A percentile compares a stretch with the other conserved stretches of the same genome.
Evolutionary conservation across 305 asterid species (phyloP).

Genomic region (Lippia alba): DNA sequence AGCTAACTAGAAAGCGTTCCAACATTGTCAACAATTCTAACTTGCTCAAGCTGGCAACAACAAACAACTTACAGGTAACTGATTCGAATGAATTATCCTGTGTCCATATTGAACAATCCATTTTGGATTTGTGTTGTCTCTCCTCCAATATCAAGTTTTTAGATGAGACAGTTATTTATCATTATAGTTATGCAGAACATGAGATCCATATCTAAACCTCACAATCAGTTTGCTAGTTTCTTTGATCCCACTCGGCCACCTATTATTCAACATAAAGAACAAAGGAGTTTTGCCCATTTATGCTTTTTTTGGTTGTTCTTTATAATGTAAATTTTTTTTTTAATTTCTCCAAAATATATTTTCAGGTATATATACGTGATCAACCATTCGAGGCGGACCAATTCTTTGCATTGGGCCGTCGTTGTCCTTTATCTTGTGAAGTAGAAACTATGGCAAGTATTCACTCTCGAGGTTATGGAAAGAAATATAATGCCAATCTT

Average conservation of each 20-base stretch:
- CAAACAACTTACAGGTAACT: conserved; percentile 81
- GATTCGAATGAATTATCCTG: conserved; percentile 9
- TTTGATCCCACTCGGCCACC: too few relatives aligned
- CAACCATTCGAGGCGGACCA: conserved; percentile 76
- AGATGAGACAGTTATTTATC: too few relatives aligned
- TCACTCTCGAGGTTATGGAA: conserved; percentile 53
- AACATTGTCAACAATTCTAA: conserved; percentile 80
- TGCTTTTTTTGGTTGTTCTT: conserved; percentile 28
- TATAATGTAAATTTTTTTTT: conserved; percentile 27
- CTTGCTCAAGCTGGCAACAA: conserved; percentile 68
- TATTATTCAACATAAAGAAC: too few relatives aligned
- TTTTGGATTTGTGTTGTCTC: background rate
- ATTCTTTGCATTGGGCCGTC: conserved; percentile 79
- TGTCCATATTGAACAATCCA: conserved; percentile 2
- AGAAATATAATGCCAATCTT: conserved; percentile 39
- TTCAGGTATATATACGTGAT: conserved; percentile 92
- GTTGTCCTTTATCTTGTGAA: conserved; percentile 70
- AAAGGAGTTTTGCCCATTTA: too few relatives aligned
- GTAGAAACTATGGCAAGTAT: conserved; percentile 57
- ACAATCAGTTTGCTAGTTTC: too few relatives aligned
- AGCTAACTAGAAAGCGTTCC: conserved; percentile 89
- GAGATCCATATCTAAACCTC: too few relatives aligned
- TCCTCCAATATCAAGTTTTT: too few relatives aligned
- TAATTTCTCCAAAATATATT: conserved; percentile 20
- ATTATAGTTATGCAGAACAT: too few relatives aligned